Conservation (phyloP, 148 eudicot genomes). For the Limonium bicolor region DNA sequence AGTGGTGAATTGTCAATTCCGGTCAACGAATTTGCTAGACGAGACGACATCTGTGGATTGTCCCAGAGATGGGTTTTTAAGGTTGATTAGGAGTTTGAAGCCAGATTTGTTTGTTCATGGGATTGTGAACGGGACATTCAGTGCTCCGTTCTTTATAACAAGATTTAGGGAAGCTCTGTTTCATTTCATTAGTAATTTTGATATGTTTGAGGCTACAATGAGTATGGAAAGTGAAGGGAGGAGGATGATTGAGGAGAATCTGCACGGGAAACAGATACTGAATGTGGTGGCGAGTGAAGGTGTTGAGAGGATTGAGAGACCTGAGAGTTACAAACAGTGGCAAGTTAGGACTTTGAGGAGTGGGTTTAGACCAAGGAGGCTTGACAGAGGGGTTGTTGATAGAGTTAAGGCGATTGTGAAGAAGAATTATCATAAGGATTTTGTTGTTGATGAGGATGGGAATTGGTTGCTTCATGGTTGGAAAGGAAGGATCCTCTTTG, state of each 20-base stretch:
- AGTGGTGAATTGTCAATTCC: conserved; percentile 26
- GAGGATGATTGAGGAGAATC: conserved; percentile 18
- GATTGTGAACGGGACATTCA: conserved; percentile 29
- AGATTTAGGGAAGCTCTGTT: conserved; percentile 38
- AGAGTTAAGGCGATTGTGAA: conserved; percentile 13
- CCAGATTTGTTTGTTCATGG: conserved; percentile 37
- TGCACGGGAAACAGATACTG: conserved; percentile 24
- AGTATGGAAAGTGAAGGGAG: conserved; percentile 15
- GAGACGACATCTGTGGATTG: conserved; percentile 26
- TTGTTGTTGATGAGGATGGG: conserved; percentile 14
- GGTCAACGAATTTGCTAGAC: conserved; percentile 24
- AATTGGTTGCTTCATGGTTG: conserved; percentile 13
- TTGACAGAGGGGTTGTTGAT: conserved; percentile 10
- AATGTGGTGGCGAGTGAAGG: conserved; percentile 60
- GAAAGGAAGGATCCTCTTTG: conserved; percentile 14
- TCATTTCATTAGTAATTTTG: conserved; percentile 19
- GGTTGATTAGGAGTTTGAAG: conserved; percentile 23
- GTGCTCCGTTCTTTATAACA: conserved; percentile 46
- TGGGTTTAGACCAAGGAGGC: conserved; percentile 7
- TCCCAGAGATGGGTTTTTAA: conserved; percentile 37
- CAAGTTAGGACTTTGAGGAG: conserved; percentile 21
- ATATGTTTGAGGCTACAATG: conserved; percentile 21
- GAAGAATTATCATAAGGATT: conserved; percentile 17
- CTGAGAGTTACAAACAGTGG: conserved; percentile 70
- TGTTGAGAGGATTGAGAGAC: conserved; percentile 39